Conservation (phyloP, 208 protist species). For the Plasmodiophora brassicae region DNA sequence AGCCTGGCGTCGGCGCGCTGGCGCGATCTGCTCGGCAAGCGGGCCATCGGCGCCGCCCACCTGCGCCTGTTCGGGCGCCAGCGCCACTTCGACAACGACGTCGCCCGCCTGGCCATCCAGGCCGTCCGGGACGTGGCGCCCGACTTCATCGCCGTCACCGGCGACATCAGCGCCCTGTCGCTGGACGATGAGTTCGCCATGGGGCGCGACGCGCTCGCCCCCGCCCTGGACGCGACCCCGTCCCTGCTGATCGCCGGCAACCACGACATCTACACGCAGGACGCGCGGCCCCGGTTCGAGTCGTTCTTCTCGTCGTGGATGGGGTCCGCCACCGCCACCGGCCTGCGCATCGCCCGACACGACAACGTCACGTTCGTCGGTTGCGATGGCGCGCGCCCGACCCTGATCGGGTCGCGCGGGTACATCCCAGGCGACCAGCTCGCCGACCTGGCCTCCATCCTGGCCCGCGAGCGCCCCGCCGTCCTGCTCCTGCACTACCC, state of each 20-base stretch:
- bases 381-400: neutral
- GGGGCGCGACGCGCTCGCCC: neutral
- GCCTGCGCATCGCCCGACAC: neutral
- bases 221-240: neutral
- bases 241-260: neutral
- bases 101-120: neutral
- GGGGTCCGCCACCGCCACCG: neutral
- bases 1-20: neutral
- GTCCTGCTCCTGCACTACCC: conserved; percentile 10
- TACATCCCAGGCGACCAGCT: neutral
- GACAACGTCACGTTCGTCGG: neutral
- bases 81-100: neutral
- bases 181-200: conserved; percentile 4
- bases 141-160: neutral
- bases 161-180: neutral
- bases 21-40: neutral
- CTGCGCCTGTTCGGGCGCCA: neutral
- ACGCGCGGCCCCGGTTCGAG: conserved; percentile 6
- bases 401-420: neutral
- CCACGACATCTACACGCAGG: neutral
- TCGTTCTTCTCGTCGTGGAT: neutral
- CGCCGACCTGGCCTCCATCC: neutral
- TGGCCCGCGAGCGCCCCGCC: neutral
- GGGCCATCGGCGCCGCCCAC: neutral
- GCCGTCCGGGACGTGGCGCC: neutral